Conservation (phyloP, 2,329 filamentous ascomycete species). For the Niveomyces coronatus region DNA sequence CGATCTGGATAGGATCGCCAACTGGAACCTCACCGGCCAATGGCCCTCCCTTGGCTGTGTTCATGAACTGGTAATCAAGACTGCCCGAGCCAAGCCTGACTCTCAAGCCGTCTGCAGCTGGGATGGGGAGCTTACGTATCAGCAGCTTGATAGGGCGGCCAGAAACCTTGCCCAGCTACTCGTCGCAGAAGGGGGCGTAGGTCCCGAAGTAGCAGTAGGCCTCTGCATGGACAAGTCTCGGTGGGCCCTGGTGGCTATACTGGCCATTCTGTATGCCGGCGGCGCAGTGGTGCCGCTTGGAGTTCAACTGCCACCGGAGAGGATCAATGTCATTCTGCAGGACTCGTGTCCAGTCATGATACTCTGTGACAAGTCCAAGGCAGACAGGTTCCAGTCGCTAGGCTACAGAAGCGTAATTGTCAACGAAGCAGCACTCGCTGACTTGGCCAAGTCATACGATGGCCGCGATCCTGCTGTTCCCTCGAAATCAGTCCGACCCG, state of each 20-base stretch:
- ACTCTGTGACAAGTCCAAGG: neutral
- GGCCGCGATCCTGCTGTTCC: no score
- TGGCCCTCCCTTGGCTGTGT: slow-evolving; percentile 5
- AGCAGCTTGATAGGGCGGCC: slow-evolving; percentile 10
- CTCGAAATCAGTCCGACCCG: no score
- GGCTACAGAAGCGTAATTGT: no score
- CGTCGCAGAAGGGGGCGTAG: neutral
- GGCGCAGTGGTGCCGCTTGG: slow-evolving; percentile 22
- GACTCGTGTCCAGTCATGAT: neutral
- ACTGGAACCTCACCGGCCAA: slow-evolving; percentile 4
- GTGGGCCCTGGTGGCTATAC: slow-evolving; percentile 18
- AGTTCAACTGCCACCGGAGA: slow-evolving; percentile 9
- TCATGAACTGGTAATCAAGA: slow-evolving; percentile 2
- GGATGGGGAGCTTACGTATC: slow-evolving; percentile 15
- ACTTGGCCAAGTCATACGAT: no score
- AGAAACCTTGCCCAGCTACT: slow-evolving; percentile 8
- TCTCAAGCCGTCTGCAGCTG: slow-evolving; percentile 8
- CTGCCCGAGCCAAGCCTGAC: neutral
- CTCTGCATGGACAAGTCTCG: slow-evolving; percentile 21
- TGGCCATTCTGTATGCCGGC: slow-evolving; percentile 22
- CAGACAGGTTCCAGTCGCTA: no score
- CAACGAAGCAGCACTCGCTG: neutral
- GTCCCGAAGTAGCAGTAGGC: slow-evolving; percentile 9
- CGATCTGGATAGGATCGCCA: slow-evolving; percentile 1
- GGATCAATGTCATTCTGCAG: slow-evolving; percentile 7